These are phyloP conservation scores for Tolypocladium inflatum DNA, from an alignment of 2,329 filamentous ascomycete genomes.

Conservation along the genomic window DNA sequence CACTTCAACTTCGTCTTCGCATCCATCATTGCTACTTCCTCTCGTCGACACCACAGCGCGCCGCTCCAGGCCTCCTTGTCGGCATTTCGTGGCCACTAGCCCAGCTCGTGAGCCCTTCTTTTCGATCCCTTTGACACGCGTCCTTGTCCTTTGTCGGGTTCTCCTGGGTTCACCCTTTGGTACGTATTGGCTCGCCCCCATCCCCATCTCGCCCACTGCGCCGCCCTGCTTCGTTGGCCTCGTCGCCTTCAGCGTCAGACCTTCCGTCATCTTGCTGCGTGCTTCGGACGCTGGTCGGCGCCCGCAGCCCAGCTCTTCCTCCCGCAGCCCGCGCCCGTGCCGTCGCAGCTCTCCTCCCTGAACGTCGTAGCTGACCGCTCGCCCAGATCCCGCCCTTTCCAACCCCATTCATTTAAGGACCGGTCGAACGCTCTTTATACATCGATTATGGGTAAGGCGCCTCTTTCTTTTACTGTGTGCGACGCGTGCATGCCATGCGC, in stretches of 20 bases:
- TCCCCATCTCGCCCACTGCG: neutral
- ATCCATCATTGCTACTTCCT: slow-evolving; percentile 29
- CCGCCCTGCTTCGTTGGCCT: neutral
- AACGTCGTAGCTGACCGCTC: slow-evolving; percentile 14
- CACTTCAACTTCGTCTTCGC: slow-evolving; percentile 12
- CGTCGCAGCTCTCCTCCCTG: slow-evolving; percentile 6
- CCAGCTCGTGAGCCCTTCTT: slow-evolving; percentile 15
- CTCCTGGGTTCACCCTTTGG: slow-evolving; percentile 8
- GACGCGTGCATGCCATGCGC: slow-evolving; percentile 10
- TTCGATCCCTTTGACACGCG: slow-evolving; percentile 24
- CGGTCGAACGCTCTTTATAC: slow-evolving; percentile 26
- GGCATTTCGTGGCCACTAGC: slow-evolving; percentile 12
- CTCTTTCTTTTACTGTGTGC: slow-evolving; percentile 16
- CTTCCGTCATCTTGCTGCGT: neutral
- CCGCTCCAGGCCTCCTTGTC: slow-evolving; percentile 5
- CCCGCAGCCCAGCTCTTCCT: neutral
- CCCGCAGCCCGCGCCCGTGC: slow-evolving; percentile 1
- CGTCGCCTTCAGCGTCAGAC: neutral
- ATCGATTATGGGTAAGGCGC: slow-evolving; percentile 32
- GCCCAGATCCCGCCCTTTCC: slow-evolving; percentile 20
- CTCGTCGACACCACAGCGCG: slow-evolving; percentile 9
- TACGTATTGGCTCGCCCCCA: neutral
- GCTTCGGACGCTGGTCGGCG: neutral
- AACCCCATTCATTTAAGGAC: slow-evolving; percentile 12
- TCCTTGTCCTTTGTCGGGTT: slow-evolving; percentile 11